Base-by-base conservation (phyloP, 164 flowering plant species). In the Magnolia officinalis region DNA sequence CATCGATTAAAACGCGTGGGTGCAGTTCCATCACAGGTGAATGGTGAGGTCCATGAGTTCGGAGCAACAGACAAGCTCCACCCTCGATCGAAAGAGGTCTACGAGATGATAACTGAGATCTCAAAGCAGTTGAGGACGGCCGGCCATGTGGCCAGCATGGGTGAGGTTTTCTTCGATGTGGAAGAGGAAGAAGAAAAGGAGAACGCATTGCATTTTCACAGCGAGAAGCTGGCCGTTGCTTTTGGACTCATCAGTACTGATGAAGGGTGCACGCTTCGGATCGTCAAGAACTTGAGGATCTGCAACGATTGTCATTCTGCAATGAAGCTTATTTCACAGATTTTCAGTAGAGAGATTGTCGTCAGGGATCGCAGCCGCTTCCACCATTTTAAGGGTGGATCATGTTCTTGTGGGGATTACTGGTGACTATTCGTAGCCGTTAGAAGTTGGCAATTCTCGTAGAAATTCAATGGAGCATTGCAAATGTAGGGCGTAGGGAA, bases 151-250 rank as follows among this genome's bases (percentile, higher is more conserved):
- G 75, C 81, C 20, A 76, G 76, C 67, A 75, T 74, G 64, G 65
- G 61, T 31, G 82, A 80, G 73, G 84, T 84, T n/a, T 84, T 75
- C 67, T 81, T 81, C 72, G 86, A 83, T 75, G 78, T 83, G 45
- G 85, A 84, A 66, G 84, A 81, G 26, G 84, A 84, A 65, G n/a
- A n/a, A n/a, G 84, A 83, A 55, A 83, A 81, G 70, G 86, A 83
- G 71, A 74, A 77, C 70, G 81, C 78, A 0, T 49, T 79, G 26
- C 20, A 68, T n/a, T 81, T 75, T 50, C 86, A 84, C 75, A 83
- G 77, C 14, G 77, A 75, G 70, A 75, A 75, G 71, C 50, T 75
- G 50, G 72, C 77, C 6, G 23, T 75, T 63, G 85, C 85, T 26
- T 83, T 78, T 71, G 83, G 85, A 37, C 81, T 83, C 16, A 74